Base-by-base conservation (phyloP, 2,329 filamentous ascomycete species). In the Cladosporium colombiae region DNA sequence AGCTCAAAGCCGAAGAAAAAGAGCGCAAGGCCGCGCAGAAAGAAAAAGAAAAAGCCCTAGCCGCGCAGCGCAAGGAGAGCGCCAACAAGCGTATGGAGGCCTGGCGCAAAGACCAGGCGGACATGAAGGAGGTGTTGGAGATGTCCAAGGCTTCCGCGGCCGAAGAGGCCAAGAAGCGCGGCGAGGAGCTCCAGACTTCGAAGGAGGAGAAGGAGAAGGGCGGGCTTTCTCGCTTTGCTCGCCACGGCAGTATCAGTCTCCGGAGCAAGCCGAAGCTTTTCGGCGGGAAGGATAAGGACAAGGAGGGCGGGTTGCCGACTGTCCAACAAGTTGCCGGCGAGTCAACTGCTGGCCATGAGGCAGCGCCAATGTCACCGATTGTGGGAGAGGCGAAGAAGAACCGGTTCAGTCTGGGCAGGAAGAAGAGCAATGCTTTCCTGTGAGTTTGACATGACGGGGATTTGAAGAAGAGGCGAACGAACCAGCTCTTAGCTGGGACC, bases 251-350 rank as follows among this genome's bases (percentile, higher is more conserved):
- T 76, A 94, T 91, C 80, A 93, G 91, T 69, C 85, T 96, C 81
- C 86, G 91, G 58, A 87, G 89, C 68, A 92, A 90, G 77, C 90
- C 91, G 70, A 89, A 91, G 73, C 86, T 85, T 35, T 90, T 91
- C 58, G 79, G 89, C 44, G 81, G 83, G 71, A 83, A 78, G 70
- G 75, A 79, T 21, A 76, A 75, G 67, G 73, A 74, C 13, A 31
- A 33, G 74, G 55, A 57, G 16, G 33, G 33, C 21, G 52, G 52
- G 5, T 49, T 71, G 29, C 70, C 72, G 14, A 52, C 63, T 18
- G 69, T 70, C 5, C 68, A 70, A 62, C 70, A 69, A 46, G 69
- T 66, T 11, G 11, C 27, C 7, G 68, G 68, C 23, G 64, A 62
- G 71, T 74, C 44, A 70, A 69, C 65, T 18, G 67, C 69, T 31